Conservation (phyloP, 805 yeast genomes). For the Metschnikowia anglica region DNA sequence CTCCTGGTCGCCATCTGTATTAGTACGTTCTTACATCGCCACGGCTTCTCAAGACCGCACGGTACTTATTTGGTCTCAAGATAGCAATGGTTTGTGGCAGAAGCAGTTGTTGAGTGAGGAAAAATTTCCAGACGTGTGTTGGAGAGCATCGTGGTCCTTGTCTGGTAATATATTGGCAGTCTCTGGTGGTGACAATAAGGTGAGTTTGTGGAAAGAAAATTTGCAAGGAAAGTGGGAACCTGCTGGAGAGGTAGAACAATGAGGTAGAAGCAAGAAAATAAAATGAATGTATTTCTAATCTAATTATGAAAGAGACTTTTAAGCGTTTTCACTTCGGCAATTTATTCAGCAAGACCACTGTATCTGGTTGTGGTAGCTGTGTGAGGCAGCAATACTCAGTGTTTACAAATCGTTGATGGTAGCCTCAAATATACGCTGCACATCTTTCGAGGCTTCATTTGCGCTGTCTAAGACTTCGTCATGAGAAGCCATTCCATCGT, state of each 20-base stretch:
- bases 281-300: constrained; percentile 8
- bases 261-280: not conserved
- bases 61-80: constrained; percentile 93
- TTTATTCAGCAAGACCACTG: no score
- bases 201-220: constrained; percentile 95
- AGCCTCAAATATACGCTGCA: constrained; percentile 64
- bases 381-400: not conserved
- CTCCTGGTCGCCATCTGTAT: constrained; percentile 93
- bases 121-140: constrained; percentile 92
- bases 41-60: constrained; percentile 96
- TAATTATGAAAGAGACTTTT: no score
- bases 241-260: constrained; percentile 91
- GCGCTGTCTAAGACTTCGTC: constrained; percentile 90
- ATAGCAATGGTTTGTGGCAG: constrained; percentile 71
- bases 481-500: constrained; percentile 82
- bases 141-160: constrained; percentile 98
- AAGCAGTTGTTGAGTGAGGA: constrained; percentile 71
- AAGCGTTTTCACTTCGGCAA: no score
- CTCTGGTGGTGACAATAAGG: constrained; percentile 94
- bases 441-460: constrained; percentile 75
- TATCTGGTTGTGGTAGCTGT: no score
- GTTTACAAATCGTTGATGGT: constrained; percentile 49
- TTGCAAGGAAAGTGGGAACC: constrained; percentile 92
- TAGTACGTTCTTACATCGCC: constrained; percentile 86
- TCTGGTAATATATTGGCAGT: constrained; percentile 95